These are phyloP conservation scores for Podospora appendiculata DNA, from an alignment of 495 filamentous ascomycete genomes.

Conservation along the genomic window DNA sequence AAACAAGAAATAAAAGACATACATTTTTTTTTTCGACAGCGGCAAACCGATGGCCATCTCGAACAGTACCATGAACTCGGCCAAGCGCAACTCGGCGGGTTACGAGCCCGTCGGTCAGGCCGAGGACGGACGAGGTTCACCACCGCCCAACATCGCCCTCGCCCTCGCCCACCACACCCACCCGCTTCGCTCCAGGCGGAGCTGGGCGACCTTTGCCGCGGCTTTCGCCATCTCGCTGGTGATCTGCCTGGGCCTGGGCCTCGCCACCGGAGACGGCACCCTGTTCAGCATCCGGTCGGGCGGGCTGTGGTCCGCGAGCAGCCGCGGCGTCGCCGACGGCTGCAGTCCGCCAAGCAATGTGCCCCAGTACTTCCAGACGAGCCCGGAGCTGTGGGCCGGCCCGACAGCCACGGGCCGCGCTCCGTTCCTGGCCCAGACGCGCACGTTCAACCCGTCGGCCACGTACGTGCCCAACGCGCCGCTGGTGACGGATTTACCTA, in stretches of 20 bases:
- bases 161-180: background rate
- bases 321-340: background rate
- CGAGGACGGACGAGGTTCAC: constrained; percentile 1
- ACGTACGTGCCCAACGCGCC: constrained; percentile 48
- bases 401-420: constrained; percentile 50
- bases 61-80: background rate
- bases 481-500: constrained; percentile 49
- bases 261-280: constrained; percentile 7
- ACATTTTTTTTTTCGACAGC: background rate
- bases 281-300: constrained; percentile 2
- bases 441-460: constrained; percentile 40
- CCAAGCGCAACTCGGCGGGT: background rate
- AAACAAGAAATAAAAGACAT: too few relatives aligned
- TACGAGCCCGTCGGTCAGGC: constrained; percentile 8
- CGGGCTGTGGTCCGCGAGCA: background rate
- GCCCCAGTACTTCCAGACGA: constrained; percentile 51
- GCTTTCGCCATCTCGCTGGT: constrained; percentile 8
- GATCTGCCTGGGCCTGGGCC: constrained; percentile 8
- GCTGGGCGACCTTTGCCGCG: background rate
- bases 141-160: background rate
- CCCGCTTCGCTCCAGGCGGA: background rate
- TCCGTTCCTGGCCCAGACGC: constrained; percentile 50
- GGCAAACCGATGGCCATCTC: background rate
- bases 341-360: constrained; percentile 17
- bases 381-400: constrained; percentile 35